A percentile compares a stretch with the other conserved stretches of the same genome.
These are phyloP conservation scores for Metarhizium anisopliae DNA, from an alignment of 2,329 filamentous ascomycete species.

Conservation along the genomic window DNA sequence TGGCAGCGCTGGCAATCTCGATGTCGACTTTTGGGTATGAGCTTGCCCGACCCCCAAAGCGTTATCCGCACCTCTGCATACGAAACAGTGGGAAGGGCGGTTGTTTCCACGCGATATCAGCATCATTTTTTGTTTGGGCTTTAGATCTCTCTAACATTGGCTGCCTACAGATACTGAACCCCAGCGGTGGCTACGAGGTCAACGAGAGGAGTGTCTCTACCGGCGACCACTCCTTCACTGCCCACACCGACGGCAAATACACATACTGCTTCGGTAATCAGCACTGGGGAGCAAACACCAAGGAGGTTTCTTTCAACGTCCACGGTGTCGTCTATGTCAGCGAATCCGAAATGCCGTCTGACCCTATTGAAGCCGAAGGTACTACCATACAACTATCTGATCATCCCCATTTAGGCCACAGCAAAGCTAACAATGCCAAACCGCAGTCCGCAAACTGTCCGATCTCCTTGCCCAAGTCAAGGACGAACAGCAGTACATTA, in stretches of 20 bases:
- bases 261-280: conserved; percentile 99
- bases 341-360: conserved; percentile 72
- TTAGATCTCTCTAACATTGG: neutral
- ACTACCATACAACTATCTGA: conserved; percentile 19
- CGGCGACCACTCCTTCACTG: conserved; percentile 88
- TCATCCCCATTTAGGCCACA: neutral
- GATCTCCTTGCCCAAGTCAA: conserved; percentile 87
- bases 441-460: conserved; percentile 67
- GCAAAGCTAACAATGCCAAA: conserved; percentile 6
- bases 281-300: conserved; percentile 90
- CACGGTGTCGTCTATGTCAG: conserved; percentile 97
- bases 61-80: neutral
- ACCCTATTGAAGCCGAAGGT: conserved; percentile 89
- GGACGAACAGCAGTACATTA: conserved; percentile 96
- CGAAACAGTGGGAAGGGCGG: neutral
- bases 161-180: conserved; percentile 64
- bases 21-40: conserved; percentile 95
- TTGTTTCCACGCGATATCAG: neutral
- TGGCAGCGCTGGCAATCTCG: conserved; percentile 85
- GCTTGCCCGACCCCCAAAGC: neutral
- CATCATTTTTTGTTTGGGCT: neutral
- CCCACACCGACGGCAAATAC: conserved; percentile 78
- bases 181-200: conserved; percentile 63
- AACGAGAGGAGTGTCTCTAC: conserved; percentile 76
- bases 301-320: conserved; percentile 98